phyloP scores from a whole-genome alignment of 2,329 filamentous ascomycete genomes.

The Penicillium fuscoglaucum region DNA sequence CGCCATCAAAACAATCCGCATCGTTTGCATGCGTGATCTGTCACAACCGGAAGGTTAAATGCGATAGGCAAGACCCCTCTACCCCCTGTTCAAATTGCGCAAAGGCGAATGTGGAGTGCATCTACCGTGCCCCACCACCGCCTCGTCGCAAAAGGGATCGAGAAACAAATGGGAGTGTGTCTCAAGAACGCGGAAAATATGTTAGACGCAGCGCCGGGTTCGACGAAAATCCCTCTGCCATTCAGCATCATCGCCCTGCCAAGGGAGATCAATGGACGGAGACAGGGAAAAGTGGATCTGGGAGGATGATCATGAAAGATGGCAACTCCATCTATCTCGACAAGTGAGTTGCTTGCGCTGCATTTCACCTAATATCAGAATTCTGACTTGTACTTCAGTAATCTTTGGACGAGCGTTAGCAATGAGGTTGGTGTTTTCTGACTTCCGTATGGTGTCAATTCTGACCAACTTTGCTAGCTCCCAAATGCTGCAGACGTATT shows the following conservation, averaged over 20 bases:
- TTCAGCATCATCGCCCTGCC: neutral
- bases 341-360: slow-evolving; percentile 17
- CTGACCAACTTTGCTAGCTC: slow-evolving; percentile 17
- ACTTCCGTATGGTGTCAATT: neutral
- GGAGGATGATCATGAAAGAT: slow-evolving; percentile 26
- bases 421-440: slow-evolving; percentile 17
- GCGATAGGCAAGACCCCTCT: slow-evolving; percentile 45
- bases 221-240: neutral
- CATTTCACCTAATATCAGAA: neutral
- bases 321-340: slow-evolving; percentile 29
- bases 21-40: slow-evolving; percentile 39
- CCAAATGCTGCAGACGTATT: slow-evolving; percentile 23
- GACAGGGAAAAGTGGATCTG: slow-evolving; percentile 8
- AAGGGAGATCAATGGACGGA: neutral
- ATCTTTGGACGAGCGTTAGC: slow-evolving; percentile 25
- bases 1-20: slow-evolving; percentile 10
- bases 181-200: slow-evolving; percentile 14
- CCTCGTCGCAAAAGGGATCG: slow-evolving; percentile 29
- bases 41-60: slow-evolving; percentile 46
- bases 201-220: neutral
- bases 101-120: slow-evolving; percentile 41
- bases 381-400: slow-evolving; percentile 12
- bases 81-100: slow-evolving; percentile 50
- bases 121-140: slow-evolving; percentile 32
- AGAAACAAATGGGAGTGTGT: slow-evolving; percentile 8